Conservation (phyloP, 352 stramenopile genomes). For the Phytopythium mirpurense region DNA sequence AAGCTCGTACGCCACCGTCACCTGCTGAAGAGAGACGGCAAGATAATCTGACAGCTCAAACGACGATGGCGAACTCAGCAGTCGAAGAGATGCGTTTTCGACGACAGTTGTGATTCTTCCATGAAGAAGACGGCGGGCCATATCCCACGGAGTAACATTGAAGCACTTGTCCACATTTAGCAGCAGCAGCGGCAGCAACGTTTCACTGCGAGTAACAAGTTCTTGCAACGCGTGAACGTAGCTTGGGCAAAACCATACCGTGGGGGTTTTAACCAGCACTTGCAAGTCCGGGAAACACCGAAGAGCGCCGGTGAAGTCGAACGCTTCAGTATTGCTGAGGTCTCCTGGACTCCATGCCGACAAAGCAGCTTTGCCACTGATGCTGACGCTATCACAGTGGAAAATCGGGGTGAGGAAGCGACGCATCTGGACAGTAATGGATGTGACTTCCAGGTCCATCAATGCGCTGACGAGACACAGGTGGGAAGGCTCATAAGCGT, state of each 20-base stretch:
- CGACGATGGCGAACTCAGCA: constrained; percentile 36
- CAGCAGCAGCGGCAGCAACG: constrained; percentile 32
- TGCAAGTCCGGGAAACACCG: constrained; percentile 40
- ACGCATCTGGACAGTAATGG: constrained; percentile 35
- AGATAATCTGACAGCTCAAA: constrained; percentile 57
- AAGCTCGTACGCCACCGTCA: constrained; percentile 26
- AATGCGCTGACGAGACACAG: constrained; percentile 24
- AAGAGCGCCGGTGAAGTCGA: constrained; percentile 23
- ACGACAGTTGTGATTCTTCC: constrained; percentile 35
- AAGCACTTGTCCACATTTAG: constrained; percentile 41
- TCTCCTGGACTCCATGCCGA: constrained; percentile 10
- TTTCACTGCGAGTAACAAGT: constrained; percentile 23
- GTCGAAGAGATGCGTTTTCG: constrained; percentile 32
- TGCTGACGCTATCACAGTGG: constrained; percentile 22
- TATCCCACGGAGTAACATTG: constrained; percentile 41
- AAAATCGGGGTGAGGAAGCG: constrained; percentile 45
- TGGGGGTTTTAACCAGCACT: constrained; percentile 23
- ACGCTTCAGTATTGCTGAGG: not conserved
- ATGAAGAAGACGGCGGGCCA: constrained; percentile 49
- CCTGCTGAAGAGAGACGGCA: constrained; percentile 30
- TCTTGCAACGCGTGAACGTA: constrained; percentile 56
- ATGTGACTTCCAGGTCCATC: constrained; percentile 22
- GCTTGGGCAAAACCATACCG: constrained; percentile 46
- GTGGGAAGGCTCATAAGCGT: constrained; percentile 20
- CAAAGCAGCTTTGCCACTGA: constrained; percentile 32